Base-by-base conservation (phyloP, 129 eudicot species). In the Helichrysum umbraculigerum region DNA sequence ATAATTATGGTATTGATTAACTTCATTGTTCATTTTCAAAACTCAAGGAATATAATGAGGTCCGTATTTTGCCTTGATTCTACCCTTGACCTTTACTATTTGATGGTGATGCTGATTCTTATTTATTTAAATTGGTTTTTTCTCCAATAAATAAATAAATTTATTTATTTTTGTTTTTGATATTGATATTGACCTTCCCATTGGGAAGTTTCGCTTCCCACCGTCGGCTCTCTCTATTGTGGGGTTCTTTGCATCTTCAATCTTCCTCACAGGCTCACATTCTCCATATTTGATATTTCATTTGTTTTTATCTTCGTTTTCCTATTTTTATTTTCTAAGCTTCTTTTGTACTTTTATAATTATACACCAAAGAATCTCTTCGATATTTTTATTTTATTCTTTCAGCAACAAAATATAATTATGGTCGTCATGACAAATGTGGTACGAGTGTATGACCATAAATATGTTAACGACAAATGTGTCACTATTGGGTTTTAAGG, bases 201-300 rank as follows among this genome's bases (percentile, higher is more conserved):
- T 79, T 72, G 66, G 79, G 28, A 79, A 56, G 37, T 79, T 79
- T 66, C 70, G 15, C 37, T 79, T 54, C 78, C 72, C 62, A 66
- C 79, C 70, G 79, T 66, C 51, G 74, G 74, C 35, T 79, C 17
- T 65, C 42, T 72, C 42, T 73, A 28, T 59, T 19, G 70, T 79
- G 79, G 79, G 79, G 70, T 66, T 79, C 79, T 73, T 19, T 73
- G 37, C 19, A 72, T 66, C 54, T 72, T 66, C 69, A 11, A 79
- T 59, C 25, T 34, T 63, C 37, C 29, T 37, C 62, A 72, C 61
- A 72, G 65, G 22, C 68, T 52, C 73, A 72, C 61, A 72, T 72
- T 34, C 68, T 52, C 73, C 34, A 35, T 28, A 51, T 9, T 64
- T 52, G 25, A 35, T 28, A 51, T 9, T 64, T 52, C 28, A 17